Evolutionary conservation across 441 rosid species (phyloP).

Genomic region (Metrosideros polymorpha): DNA sequence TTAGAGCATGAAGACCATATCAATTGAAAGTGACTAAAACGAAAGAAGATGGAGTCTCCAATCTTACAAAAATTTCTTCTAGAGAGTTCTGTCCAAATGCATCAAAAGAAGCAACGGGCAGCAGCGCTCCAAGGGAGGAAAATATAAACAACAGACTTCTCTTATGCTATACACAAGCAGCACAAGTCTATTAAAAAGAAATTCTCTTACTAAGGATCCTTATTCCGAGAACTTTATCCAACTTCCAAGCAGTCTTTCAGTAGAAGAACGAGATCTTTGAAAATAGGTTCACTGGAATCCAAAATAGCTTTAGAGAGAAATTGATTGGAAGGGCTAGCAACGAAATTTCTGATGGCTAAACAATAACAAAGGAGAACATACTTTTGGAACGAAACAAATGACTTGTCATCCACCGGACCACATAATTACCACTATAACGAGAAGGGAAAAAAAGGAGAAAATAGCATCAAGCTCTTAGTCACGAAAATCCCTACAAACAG

Average conservation of each 20-base stretch:
- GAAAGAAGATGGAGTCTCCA: not conserved
- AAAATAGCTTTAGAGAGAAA: not conserved
- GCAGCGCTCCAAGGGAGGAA: not conserved
- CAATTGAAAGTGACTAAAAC: not conserved
- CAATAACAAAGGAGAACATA: not conserved
- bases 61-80: not conserved
- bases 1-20: not conserved
- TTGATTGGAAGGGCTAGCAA: not conserved
- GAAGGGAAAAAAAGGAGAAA: not conserved
- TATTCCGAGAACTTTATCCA: not conserved
- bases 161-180: not conserved
- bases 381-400: not conserved
- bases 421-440: not conserved
- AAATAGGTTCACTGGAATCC: not conserved
- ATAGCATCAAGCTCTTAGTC: not conserved
- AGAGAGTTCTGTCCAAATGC: not conserved
- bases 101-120: not conserved
- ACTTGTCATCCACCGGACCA: not conserved
- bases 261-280: not conserved
- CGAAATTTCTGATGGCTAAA: not conserved
- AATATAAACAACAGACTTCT: not conserved
- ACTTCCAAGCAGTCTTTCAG: not conserved
- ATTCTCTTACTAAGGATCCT: not conserved
- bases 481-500: not conserved
- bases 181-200: not conserved